Percentiles rank a stretch among this genome's conserved stretches.
Evolutionary conservation across 768 basidiomycete species (phyloP).

Genomic region (Russula sp.): DNA sequence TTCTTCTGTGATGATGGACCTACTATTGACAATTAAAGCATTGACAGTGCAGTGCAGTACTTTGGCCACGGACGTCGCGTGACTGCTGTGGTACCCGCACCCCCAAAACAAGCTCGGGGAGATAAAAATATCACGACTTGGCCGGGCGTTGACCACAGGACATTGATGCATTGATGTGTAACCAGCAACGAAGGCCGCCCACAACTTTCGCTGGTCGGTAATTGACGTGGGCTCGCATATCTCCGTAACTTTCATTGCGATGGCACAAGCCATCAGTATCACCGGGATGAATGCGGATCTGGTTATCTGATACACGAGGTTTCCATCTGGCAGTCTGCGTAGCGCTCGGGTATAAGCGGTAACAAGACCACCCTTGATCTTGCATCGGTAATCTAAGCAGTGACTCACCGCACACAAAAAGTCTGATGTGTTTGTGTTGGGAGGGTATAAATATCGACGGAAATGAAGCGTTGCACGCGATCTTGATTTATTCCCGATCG

Average conservation of each 20-base stretch:
- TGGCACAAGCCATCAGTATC: no score
- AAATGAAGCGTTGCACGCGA: background rate
- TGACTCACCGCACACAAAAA: background rate
- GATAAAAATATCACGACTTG: background rate
- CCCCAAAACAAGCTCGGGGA: background rate
- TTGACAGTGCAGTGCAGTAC: background rate
- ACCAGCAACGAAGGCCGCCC: constrained; percentile 10
- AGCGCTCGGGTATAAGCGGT: constrained; percentile 11
- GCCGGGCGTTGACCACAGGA: background rate
- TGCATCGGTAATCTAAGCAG: background rate
- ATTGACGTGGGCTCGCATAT: constrained; percentile 2
- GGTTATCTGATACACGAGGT: constrained; percentile 15
- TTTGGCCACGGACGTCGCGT: background rate
- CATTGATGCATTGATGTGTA: background rate
- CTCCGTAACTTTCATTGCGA: background rate
- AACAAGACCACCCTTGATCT: background rate
- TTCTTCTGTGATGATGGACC: background rate
- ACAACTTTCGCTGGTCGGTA: background rate
- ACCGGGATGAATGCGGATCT: background rate
- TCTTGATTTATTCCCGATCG: background rate
- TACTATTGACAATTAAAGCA: background rate
- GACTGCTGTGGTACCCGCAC: background rate
- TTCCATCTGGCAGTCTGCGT: background rate
- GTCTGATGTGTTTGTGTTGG: background rate
- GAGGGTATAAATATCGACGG: background rate